These are phyloP conservation scores for Leishmania gerbilli DNA, from an alignment of 208 protist genomes.

Conservation along the genomic window DNA sequence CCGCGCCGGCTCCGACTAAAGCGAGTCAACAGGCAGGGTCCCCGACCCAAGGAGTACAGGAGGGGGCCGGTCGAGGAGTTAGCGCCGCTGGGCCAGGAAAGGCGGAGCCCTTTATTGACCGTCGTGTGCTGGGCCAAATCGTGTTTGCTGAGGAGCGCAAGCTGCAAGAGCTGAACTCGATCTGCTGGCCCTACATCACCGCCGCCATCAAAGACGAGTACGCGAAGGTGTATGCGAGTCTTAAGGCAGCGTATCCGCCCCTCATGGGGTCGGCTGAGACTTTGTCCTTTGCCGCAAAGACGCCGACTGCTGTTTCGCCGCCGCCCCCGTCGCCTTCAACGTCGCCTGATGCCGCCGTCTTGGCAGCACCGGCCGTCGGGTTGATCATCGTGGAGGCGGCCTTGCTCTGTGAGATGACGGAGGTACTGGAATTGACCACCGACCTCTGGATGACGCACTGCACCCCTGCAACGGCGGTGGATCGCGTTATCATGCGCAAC, in stretches of 20 bases:
- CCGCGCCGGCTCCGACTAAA: neutral
- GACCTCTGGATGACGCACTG: slow-evolving; percentile 81
- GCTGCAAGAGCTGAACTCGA: slow-evolving; percentile 53
- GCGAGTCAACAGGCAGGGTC: neutral
- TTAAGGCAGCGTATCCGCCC: neutral
- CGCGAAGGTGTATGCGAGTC: slow-evolving; percentile 4
- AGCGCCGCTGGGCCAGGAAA: neutral
- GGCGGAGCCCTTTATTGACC: slow-evolving; percentile 44
- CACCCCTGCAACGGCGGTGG: slow-evolving; percentile 35
- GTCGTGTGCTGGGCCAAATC: slow-evolving; percentile 46
- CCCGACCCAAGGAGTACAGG: neutral
- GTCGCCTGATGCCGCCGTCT: neutral
- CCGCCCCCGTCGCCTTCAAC: neutral
- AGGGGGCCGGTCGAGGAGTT: neutral
- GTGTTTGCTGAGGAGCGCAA: slow-evolving; percentile 56
- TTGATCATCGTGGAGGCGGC: slow-evolving; percentile 77
- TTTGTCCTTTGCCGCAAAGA: neutral
- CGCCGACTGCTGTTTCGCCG: neutral
- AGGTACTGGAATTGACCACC: slow-evolving; percentile 35
- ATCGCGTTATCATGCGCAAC: slow-evolving; percentile 56
- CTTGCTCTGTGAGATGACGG: slow-evolving; percentile 61
- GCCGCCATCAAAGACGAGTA: slow-evolving; percentile 44
- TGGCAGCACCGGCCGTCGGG: slow-evolving; percentile 12
- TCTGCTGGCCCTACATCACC: slow-evolving; percentile 78
- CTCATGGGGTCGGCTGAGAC: neutral